phyloP scores from a whole-genome alignment of 176 grass and related monocot species.

The Aegilops longissima region DNA sequence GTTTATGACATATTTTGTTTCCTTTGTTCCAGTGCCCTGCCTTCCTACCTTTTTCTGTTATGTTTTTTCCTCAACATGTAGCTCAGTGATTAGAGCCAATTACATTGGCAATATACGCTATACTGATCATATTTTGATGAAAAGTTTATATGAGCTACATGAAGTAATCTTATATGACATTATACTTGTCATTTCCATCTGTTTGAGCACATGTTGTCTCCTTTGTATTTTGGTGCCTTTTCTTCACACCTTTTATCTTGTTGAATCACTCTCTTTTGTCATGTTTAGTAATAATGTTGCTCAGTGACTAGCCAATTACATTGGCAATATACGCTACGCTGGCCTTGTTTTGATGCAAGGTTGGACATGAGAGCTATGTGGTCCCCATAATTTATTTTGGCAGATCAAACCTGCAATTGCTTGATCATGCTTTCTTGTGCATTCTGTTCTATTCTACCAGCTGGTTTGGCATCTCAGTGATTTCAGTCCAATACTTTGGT shows the following conservation, averaged over 20 bases:
- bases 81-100: slow-evolving; percentile 49
- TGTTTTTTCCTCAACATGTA: not conserved
- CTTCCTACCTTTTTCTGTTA: not conserved
- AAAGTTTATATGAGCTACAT: slow-evolving; percentile 36
- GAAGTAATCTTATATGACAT: not conserved
- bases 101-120: slow-evolving; percentile 52
- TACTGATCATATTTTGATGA: slow-evolving; percentile 39
- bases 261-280: not conserved
- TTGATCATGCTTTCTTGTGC: not conserved
- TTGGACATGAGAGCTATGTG: slow-evolving; percentile 33
- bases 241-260: not conserved
- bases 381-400: not conserved
- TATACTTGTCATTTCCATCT: not conserved
- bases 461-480: slow-evolving; percentile 16
- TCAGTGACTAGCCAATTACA: slow-evolving; percentile 42
- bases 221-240: not conserved
- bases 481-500: slow-evolving; percentile 40
- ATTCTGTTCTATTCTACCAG: not conserved
- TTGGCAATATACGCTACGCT: slow-evolving; percentile 53
- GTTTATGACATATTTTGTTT: not conserved
- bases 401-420: not conserved
- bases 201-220: not conserved
- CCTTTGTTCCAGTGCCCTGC: not conserved
- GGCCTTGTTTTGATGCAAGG: slow-evolving; percentile 28
- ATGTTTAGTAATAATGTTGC: slow-evolving; percentile 7